Evolutionary conservation across 768 basidiomycete species (phyloP), one percentile per base, ranked within the genome.

Genomic region (Mrakia gelida): DNA sequence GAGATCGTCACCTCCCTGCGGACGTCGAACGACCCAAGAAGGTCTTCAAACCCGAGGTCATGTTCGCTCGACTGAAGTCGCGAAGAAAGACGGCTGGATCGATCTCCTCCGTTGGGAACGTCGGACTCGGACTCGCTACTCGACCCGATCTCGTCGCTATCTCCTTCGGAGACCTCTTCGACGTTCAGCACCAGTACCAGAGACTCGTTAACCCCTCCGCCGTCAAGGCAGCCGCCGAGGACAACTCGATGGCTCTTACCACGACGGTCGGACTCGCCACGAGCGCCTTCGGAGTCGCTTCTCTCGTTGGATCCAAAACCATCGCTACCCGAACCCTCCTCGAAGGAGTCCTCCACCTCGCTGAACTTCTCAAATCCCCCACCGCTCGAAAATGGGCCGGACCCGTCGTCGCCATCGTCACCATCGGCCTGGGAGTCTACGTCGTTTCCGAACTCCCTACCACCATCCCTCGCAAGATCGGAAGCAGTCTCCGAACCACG

Each of bases 1-100:
- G 90, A 28, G 91, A 96, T 78, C 86, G 86, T 76, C 89, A 92
- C 84, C 88, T 99, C 1, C 92, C 92, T 1, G 88, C 88, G 72
- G 91, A 90, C 77, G 93, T 94, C 32, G 93, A 94, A 83, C 87
- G 93, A 59, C 89, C 89, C 71, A 88, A 89, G 76, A 88, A 93
- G 38, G 89, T 96, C 18, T 99, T 99, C 87, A 90, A 93, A 86
- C 93, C 96, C n/a, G 92, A 96, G 83, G 96, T 94, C 21, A 98
- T 99, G 97, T 99, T 98, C 86, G 89, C 89, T 75, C 88, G 62
- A 13, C 34, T 82, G 34, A 83, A 83, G 80, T 83, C 76, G 82
- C 81, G 43, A 80, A 73, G 84, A 87, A 79, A 87, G 82, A 80
- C 82, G 85, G 76, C 6, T 86, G 86, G 43, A 10, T 71, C 81